Evolutionary conservation across 257 asterid genomes (phyloP), one percentile per base, ranked within the genome.

Genomic region (Galeopsis tetrahit): DNA sequence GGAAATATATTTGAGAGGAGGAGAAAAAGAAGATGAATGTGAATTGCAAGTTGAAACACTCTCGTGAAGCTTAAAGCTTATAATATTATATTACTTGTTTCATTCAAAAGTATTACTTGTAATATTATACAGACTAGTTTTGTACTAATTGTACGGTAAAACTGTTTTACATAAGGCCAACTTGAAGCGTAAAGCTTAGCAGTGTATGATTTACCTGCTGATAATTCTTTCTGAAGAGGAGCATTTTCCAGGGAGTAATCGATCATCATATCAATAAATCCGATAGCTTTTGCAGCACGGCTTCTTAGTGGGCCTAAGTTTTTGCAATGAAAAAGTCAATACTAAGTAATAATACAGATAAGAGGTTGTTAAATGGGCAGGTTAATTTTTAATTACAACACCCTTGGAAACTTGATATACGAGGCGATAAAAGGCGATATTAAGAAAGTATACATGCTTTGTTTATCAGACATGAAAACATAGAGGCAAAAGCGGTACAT

Each of bases 241-340:
- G 95, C 88, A 31, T 92, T 89, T 33, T 76, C 86, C 14, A 83
- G 21, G 51, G 97, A 89, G 85, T 89, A 92, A 71, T 91, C 93
- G n/a, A 92, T 89, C 97, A 92, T 88, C 96, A 86, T 92, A 60
- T 92, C 96, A 21, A 92, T 87, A 74, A 92, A 92, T 65, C 97
- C 96, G 46, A 92, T 92, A 49, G 97, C 96, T 83, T 92, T 92
- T 70, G 96, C 96, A 44, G 96, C 97, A 3, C 96, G 92, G 66
- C 97, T 91, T 80, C 97, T 82, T 55, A 91, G 70, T 15, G 96
- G 97, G 5, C 97, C 97, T 89, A 80, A 13, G 81, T 6, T 36
- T 36, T 76, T 43, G 49, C 51, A 32, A 35, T n/a, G 4, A 32
- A 62, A 52, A 71, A 59, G 63, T 9, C 38, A 71, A 63, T 6